Evolutionary conservation across 2,329 filamentous ascomycete species (phyloP), one percentile per base, ranked within the genome.

Genomic region (Phoma sp.): DNA sequence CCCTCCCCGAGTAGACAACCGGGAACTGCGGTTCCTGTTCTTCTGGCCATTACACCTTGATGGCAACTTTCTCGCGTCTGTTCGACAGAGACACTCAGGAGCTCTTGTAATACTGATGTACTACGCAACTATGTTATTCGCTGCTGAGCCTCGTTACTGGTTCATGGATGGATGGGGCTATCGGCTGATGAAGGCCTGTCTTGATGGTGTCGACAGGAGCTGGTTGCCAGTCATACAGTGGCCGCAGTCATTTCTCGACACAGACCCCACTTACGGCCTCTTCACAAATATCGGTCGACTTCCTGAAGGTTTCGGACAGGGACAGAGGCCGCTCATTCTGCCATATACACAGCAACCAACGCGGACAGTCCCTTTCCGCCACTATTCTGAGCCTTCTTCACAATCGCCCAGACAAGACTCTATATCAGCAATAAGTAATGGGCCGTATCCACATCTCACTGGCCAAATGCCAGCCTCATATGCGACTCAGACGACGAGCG

Each of bases 101-200:
- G 73, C 75, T 2, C 57, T 80, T 19, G 67, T 74, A 2, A 54
- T 79, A 21, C 51, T 79, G 13, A 73, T 76, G 39, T 67, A 76
- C 47, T 80, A 76, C 52, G 68, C 72, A 13, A 65, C 74, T 12
- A 58, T 76, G 7, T 58, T 78, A 2, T 65, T 69, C 21, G 63
- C 62, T 6, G 62, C 74, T 6, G 75, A 76, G 50, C 54, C 63
- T 63, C 53, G 60, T 12, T 76, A 72, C 67, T 80, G 68, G 77
- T 77, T 76, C 78, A 65, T 76, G 53, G 51, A 69, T 2, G 72
- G 70, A 1, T 74, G 75, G 71, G 71, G 65, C 17, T 55, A 69
- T 33, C 59, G 66, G 19, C 48, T 73, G 4, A 65, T 72, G 45
- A 55, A 58, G 8, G 59, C 62, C 4, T 67, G 70, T 36, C 58